A percentile compares a stretch with the other conserved stretches of the same genome.
Evolutionary conservation across 176 grass and related monocot species (phyloP).

Genomic region (Lolium perenne): DNA sequence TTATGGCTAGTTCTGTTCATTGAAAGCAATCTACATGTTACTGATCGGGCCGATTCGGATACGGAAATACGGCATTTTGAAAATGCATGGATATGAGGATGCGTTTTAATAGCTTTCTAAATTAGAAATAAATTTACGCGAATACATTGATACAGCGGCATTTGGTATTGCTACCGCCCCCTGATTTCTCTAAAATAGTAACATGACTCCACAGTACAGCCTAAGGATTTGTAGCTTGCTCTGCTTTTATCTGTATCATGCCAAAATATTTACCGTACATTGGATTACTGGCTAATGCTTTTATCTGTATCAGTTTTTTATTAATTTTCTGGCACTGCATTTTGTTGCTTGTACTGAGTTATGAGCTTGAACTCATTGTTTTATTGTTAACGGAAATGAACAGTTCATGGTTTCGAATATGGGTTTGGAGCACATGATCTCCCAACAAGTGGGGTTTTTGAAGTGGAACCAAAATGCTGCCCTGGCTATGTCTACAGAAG

Average conservation of each 20-base stretch:
- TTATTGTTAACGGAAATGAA: conserved; percentile 24
- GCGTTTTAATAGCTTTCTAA: no score
- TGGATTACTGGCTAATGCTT: conserved; percentile 9
- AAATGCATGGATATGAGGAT: no score
- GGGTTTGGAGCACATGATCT: conserved; percentile 87
- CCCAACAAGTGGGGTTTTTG: conserved; percentile 77
- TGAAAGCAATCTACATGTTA: background rate
- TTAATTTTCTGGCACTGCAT: background rate
- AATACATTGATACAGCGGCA: no score
- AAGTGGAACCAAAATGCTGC: conserved; percentile 77
- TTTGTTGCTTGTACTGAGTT: conserved; percentile 27
- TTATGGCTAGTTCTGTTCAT: background rate
- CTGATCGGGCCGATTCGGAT: background rate
- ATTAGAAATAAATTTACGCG: no score
- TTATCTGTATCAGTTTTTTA: background rate
- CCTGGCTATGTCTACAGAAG: conserved; percentile 75
- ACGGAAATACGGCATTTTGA: no score
- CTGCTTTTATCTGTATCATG: background rate
- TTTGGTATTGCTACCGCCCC: no score
- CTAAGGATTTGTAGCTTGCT: no score
- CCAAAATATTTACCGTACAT: conserved; percentile 8
- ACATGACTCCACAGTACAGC: no score
- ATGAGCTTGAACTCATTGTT: conserved; percentile 24
- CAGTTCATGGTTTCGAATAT: conserved; percentile 82
- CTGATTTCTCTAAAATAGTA: no score